Conservation (phyloP, 2,329 filamentous ascomycete genomes). For the Phaeosphaeria sp. region DNA sequence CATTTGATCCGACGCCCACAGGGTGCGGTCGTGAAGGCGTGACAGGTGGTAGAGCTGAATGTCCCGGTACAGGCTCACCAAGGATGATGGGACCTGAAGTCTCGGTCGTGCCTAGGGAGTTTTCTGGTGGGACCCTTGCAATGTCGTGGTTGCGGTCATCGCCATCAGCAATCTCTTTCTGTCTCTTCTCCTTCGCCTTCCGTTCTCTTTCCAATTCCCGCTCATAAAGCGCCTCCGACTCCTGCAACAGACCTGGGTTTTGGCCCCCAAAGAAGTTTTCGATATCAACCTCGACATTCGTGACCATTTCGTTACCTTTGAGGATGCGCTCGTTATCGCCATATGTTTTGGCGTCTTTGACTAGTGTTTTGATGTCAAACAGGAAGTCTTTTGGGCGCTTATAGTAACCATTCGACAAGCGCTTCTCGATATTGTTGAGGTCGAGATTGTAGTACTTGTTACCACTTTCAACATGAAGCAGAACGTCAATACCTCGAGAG, state of each 20-base stretch:
- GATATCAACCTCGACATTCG: conserved; percentile 95
- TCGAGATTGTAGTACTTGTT: conserved; percentile 97
- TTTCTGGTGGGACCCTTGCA: conserved; percentile 49
- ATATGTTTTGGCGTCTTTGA: conserved; percentile 80
- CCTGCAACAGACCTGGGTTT: conserved; percentile 61
- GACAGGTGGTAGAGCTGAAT: conserved; percentile 51
- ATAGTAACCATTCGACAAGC: conserved; percentile 97
- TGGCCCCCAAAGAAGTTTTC: conserved; percentile 69
- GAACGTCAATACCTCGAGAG: conserved; percentile 75
- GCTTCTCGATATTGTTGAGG: conserved; percentile 89
- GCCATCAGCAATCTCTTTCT: conserved; percentile 44
- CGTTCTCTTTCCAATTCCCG: conserved; percentile 69
- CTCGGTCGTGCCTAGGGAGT: conserved; percentile 53
- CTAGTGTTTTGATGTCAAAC: conserved; percentile 82
- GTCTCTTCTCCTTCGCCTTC: conserved; percentile 64
- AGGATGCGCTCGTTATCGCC: conserved; percentile 84
- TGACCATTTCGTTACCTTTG: conserved; percentile 87
- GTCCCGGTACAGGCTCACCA: conserved; percentile 68
- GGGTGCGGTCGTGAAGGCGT: conserved; percentile 45
- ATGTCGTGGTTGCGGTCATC: conserved; percentile 50
- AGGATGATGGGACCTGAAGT: conserved; percentile 58
- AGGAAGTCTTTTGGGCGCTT: conserved; percentile 88
- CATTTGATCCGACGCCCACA: conserved; percentile 66
- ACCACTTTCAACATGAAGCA: conserved; percentile 75
- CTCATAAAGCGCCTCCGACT: conserved; percentile 82